Conservation (phyloP, 78 protist genomes). For the Dictyostelium firmibasis region DNA sequence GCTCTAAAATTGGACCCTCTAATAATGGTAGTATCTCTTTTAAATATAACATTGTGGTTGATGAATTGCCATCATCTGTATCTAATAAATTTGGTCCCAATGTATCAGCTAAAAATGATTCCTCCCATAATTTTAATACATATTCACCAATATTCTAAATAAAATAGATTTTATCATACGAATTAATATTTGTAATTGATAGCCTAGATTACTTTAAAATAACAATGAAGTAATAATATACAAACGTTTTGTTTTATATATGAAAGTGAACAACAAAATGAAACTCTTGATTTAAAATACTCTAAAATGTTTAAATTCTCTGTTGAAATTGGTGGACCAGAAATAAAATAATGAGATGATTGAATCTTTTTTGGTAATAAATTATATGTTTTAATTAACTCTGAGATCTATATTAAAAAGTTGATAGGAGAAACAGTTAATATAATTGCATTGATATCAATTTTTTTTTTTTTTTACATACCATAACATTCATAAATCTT, state of each 20-base stretch:
- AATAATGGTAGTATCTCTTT: conserved; percentile 60
- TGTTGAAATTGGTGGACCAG: conserved; percentile 75
- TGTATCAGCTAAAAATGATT: conserved; percentile 62
- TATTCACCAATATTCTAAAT: conserved; percentile 59
- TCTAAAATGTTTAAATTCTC: conserved; percentile 51
- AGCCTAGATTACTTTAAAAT: too few species aligned
- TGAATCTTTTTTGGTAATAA: conserved; percentile 44
- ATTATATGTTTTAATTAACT: conserved; percentile 35
- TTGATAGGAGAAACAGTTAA: too few species aligned
- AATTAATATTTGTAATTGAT: too few species aligned
- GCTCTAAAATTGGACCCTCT: conserved; percentile 16
- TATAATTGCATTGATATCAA: too few species aligned
- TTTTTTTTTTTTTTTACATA: neutral
- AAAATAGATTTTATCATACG: too few species aligned
- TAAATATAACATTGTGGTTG: conserved; percentile 61
- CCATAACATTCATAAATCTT: conserved; percentile 54
- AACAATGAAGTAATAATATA: neutral
- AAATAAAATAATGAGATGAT: conserved; percentile 28
- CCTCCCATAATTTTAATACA: conserved; percentile 68
- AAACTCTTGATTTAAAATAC: conserved; percentile 55
- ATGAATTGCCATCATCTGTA: neutral
- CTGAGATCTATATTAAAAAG: conserved; percentile 51
- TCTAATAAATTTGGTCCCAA: conserved; percentile 47
- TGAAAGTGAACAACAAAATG: conserved; percentile 57
- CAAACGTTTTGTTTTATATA: conserved; percentile 54